Conservation (phyloP, 495 filamentous ascomycete genomes). For the Penicillium coffeae region DNA sequence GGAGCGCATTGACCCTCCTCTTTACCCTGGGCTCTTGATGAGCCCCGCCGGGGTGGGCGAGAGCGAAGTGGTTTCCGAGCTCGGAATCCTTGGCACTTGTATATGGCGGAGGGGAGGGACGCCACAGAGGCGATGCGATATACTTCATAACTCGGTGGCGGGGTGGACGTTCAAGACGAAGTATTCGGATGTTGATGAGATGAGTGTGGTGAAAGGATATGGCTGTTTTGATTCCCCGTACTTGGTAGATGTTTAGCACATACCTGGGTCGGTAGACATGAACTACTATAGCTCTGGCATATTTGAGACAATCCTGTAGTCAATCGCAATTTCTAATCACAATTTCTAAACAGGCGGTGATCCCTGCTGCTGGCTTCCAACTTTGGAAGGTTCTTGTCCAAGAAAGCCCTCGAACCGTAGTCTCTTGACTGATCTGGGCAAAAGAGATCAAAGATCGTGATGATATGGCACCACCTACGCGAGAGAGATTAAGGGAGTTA, state of each 20-base stretch:
- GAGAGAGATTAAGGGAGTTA: too few species aligned
- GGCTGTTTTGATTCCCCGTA: conserved; percentile 76
- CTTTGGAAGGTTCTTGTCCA: too few species aligned
- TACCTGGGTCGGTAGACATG: too few species aligned
- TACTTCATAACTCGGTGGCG: conserved; percentile 63
- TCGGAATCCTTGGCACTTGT: conserved; percentile 76
- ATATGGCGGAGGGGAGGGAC: conserved; percentile 56
- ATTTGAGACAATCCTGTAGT: too few species aligned
- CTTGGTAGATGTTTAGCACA: conserved; percentile 47
- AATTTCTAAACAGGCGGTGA: too few species aligned
- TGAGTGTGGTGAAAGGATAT: conserved; percentile 84
- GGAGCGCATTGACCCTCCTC: conserved; percentile 78
- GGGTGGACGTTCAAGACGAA: conserved; percentile 85
- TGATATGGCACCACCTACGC: too few species aligned
- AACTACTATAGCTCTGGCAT: too few species aligned
- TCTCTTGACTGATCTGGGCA: too few species aligned
- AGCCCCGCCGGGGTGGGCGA: conserved; percentile 63
- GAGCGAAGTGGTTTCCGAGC: conserved; percentile 75
- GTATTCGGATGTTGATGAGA: conserved; percentile 73
- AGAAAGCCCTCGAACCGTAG: too few species aligned
- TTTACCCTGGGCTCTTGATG: conserved; percentile 62
- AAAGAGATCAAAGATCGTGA: too few species aligned
- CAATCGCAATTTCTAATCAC: too few species aligned
- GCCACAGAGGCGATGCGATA: conserved; percentile 18
- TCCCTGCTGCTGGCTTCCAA: too few species aligned